phyloP scores from a whole-genome alignment of 2,329 filamentous ascomycete genomes.

The Xenosphaeropsis pyriputrescens region DNA sequence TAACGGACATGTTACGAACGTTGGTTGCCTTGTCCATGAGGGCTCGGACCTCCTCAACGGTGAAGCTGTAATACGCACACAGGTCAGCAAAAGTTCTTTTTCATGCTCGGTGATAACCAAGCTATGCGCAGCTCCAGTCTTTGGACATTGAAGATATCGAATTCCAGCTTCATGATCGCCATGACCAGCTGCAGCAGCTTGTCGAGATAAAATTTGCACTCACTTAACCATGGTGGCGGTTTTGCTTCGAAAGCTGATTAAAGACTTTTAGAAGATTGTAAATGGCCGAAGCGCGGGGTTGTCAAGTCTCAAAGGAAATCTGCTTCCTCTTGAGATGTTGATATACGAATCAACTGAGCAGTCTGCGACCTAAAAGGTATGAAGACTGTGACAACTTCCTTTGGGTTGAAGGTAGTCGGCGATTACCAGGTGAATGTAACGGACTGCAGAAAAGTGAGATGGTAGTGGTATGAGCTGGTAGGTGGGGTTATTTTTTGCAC shows the following conservation, averaged over 20 bases:
- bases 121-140: too few relatives aligned
- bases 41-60: constrained; percentile 78
- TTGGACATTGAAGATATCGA: too few relatives aligned
- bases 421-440: too few relatives aligned
- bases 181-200: neutral
- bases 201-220: constrained; percentile 29
- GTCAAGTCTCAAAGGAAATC: constrained; percentile 11
- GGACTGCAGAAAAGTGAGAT: too few relatives aligned
- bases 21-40: constrained; percentile 70
- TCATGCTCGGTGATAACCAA: too few relatives aligned
- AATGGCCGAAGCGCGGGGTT: constrained; percentile 10
- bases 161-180: too few relatives aligned
- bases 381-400: too few relatives aligned
- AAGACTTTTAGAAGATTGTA: constrained; percentile 11
- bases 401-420: too few relatives aligned
- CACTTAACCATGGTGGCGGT: constrained; percentile 99
- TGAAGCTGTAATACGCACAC: constrained; percentile 59
- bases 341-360: constrained; percentile 13
- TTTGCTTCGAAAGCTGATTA: constrained; percentile 30
- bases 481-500: too few relatives aligned
- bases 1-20: constrained; percentile 96
- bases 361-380: constrained; percentile 12
- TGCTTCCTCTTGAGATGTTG: constrained; percentile 9
- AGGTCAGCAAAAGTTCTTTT: constrained; percentile 6
- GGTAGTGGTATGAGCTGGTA: too few relatives aligned